Base-by-base conservation (phyloP, 1,284 basidiomycete species). In the Trichosporon ovoides region DNA sequence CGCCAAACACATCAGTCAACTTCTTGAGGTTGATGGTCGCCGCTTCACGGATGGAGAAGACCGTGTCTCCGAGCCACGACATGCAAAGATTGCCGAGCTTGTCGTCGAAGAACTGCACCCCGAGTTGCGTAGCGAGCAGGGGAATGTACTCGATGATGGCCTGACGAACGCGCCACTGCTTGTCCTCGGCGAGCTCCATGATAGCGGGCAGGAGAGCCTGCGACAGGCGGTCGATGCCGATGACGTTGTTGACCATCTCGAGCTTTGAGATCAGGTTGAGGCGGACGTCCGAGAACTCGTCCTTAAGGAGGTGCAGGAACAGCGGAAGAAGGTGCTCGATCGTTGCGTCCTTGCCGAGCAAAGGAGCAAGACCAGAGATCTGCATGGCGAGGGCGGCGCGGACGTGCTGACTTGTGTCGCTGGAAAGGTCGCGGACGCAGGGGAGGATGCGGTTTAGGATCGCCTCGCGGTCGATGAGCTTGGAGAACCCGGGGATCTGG, bases 61-160 rank as follows among this genome's bases (percentile, higher is more conserved):
- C 96, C 34, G 92, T 97, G 77, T 99, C 96, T 22, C 95, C 95
- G 61, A 99, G 79, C 96, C 96, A 99, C 18, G 91, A 91, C 94
- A 99, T 97, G 83, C 96, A 99, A 38, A 99, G 82, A 71, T 89
- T 91, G 52, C 90, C 90, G 49, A 99, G 84, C 77, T 97, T 92
- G 72, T 98, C 96, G 77, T 99, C 94, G 72, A 99, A 98, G 82
- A 98, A 98, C 36, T 88, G 82, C 67, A 94, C 92, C 59, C 96
- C 96, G 56, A 99, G 84, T 76, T 99, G 96, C 20, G 89, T 95
- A 50, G 96, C 94, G 38, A 99, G 86, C 20, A 98, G 84, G 82
- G 96, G 78, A 86, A 84, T 98, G 80, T 99, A 98, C 78, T 98
- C 96, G 78, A 99, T 99, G 79, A 99, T 98, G 14, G 96, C 96